Conservation (phyloP, 441 rosid species). For the Kokia cookei region DNA sequence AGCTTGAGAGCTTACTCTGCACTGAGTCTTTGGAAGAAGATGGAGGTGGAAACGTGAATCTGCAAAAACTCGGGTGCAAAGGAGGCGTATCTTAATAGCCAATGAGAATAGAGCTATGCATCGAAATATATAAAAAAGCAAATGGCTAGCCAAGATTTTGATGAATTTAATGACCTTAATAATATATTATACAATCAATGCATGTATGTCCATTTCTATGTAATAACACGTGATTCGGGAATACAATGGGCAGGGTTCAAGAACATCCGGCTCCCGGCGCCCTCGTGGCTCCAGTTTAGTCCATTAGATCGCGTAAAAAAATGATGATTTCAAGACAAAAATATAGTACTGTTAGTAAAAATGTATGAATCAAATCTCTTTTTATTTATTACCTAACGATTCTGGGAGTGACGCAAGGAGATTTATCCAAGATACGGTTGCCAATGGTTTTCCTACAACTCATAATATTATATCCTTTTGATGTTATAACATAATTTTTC, state of each 20-base stretch:
- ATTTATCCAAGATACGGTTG: not conserved
- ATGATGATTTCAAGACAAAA: conserved; percentile 14
- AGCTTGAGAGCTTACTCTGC: not conserved
- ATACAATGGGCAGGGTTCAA: conserved; percentile 4
- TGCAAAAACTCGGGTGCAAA: not conserved
- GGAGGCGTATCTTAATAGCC: conserved; percentile 22
- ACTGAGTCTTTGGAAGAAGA: not conserved
- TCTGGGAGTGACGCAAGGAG: conserved; percentile 9
- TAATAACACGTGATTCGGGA: conserved; percentile 6
- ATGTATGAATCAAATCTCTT: conserved; percentile 20
- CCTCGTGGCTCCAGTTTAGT: conserved; percentile 26
- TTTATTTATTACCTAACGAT: conserved; percentile 22
- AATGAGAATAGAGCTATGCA: conserved; percentile 28
- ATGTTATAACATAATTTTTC: not conserved
- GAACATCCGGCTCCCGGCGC: conserved; percentile 9
- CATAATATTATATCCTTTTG: not conserved
- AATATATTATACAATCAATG: not conserved
- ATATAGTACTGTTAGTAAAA: not conserved
- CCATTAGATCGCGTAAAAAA: conserved; percentile 9
- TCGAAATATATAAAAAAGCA: conserved; percentile 5
- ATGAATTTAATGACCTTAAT: conserved; percentile 40
- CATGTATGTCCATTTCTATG: conserved; percentile 1
- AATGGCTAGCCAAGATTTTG: conserved; percentile 14
- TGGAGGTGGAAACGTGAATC: not conserved
- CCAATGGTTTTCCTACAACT: not conserved